These are phyloP conservation scores for Periconia sp. DNA, from an alignment of 2,329 filamentous ascomycete genomes.

Conservation along the genomic window DNA sequence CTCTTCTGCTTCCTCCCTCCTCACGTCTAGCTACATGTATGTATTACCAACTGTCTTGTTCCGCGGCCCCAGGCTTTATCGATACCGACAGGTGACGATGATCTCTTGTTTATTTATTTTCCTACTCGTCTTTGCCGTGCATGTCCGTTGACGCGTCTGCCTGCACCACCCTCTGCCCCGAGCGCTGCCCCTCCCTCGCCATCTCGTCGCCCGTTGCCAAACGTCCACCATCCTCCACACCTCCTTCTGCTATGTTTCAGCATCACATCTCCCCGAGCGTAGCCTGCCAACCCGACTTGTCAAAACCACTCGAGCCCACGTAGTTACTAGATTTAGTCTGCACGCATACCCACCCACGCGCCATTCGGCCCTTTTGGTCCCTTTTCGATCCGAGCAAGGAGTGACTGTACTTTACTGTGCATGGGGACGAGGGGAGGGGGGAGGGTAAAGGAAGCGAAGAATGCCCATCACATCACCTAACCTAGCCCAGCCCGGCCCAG, in stretches of 20 bases:
- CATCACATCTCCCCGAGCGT: not conserved
- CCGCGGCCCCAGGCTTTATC: not conserved
- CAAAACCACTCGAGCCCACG: not conserved
- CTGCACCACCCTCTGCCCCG: not conserved
- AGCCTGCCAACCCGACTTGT: not conserved
- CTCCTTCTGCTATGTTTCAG: not conserved
- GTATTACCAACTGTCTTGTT: not conserved
- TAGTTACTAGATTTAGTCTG: no score
- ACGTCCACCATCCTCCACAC: not conserved
- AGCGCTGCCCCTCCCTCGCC: not conserved
- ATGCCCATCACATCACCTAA: not conserved
- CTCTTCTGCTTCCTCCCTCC: not conserved
- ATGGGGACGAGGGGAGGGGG: not conserved
- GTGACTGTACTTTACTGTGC: no score
- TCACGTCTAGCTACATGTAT: not conserved
- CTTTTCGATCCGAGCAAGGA: no score
- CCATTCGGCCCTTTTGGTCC: no score
- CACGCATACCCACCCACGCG: no score
- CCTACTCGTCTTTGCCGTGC: not conserved
- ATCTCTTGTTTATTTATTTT: no score
- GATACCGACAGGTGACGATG: no score
- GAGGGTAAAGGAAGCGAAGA: no score
- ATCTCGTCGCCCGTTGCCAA: not conserved
- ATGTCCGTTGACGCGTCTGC: not conserved
- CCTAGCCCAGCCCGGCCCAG: not conserved